A percentile compares a stretch with the other conserved stretches of the same genome.
Evolutionary conservation across 2,329 filamentous ascomycete genomes (phyloP).

Genomic region (Nannizziopsis barbatae): DNA sequence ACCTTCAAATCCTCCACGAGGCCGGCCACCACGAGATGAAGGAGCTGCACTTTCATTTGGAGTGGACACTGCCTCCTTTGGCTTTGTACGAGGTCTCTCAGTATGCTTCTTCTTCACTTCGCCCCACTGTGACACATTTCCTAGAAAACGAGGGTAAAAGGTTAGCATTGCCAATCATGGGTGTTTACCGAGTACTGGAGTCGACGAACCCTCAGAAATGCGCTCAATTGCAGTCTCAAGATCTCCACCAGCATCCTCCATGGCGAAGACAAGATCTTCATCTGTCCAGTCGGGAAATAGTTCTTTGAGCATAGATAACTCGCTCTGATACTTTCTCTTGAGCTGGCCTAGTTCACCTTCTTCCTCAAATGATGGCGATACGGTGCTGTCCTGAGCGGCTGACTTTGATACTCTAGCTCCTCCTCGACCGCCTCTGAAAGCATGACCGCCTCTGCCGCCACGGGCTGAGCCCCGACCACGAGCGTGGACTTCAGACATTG

Average conservation of each 20-base stretch:
- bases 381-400: conserved; percentile 54
- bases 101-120: conserved; percentile 43
- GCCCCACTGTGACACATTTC: conserved; percentile 43
- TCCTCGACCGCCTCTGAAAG: conserved; percentile 58
- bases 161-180: conserved; percentile 5
- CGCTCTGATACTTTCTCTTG: conserved; percentile 74
- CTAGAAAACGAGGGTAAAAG: conserved; percentile 21
- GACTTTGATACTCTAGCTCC: conserved; percentile 60
- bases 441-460: conserved; percentile 69
- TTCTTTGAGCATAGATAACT: conserved; percentile 74
- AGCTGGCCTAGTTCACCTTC: conserved; percentile 84
- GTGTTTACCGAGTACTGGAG: neutral
- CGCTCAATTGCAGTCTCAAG: conserved; percentile 40
- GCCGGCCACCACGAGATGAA: conserved; percentile 33
- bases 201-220: conserved; percentile 38
- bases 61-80: conserved; percentile 33
- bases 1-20: conserved; percentile 37
- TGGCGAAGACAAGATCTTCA: conserved; percentile 82
- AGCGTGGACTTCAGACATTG: conserved; percentile 91
- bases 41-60: conserved; percentile 26
- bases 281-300: conserved; percentile 94
- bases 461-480: conserved; percentile 85
- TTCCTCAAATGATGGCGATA: conserved; percentile 56
- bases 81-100: conserved; percentile 36
- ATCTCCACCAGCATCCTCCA: conserved; percentile 58